Evolutionary conservation across 1,139 yeast species (phyloP).

Genomic region (Tardiomyces digboiensis): DNA sequence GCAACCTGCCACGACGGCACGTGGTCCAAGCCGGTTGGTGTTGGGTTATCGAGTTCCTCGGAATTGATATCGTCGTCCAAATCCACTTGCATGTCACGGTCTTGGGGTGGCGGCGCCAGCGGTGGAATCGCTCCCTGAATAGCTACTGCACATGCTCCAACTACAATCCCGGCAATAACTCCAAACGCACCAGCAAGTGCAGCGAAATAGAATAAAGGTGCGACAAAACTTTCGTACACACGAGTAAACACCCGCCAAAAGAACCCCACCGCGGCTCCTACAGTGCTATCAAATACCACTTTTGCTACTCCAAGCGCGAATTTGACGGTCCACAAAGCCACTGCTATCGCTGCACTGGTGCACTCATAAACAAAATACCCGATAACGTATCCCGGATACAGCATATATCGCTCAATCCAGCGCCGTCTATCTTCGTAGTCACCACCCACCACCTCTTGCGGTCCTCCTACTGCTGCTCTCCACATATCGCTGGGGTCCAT

Average conservation of each 20-base stretch:
- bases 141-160: constrained; percentile 14
- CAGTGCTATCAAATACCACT: neutral
- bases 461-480: no score
- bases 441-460: no score
- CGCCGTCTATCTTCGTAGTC: no score
- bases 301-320: neutral
- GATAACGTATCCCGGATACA: neutral
- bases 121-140: constrained; percentile 13
- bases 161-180: constrained; percentile 14
- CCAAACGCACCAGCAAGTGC: constrained; percentile 14
- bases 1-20: no score
- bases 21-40: neutral
- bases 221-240: constrained; percentile 12
- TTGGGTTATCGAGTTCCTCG: neutral
- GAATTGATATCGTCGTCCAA: neutral
- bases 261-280: neutral
- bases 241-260: constrained; percentile 10
- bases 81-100: neutral
- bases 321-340: neutral
- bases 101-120: neutral
- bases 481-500: no score
- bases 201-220: constrained; percentile 16
- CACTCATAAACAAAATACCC: neutral
- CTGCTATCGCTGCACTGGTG: neutral
- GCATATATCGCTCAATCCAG: neutral